Evolutionary conservation across 306 rosid genomes (phyloP), one percentile per base, ranked within the genome.

Genomic region (Lathyrus tuberosus): DNA sequence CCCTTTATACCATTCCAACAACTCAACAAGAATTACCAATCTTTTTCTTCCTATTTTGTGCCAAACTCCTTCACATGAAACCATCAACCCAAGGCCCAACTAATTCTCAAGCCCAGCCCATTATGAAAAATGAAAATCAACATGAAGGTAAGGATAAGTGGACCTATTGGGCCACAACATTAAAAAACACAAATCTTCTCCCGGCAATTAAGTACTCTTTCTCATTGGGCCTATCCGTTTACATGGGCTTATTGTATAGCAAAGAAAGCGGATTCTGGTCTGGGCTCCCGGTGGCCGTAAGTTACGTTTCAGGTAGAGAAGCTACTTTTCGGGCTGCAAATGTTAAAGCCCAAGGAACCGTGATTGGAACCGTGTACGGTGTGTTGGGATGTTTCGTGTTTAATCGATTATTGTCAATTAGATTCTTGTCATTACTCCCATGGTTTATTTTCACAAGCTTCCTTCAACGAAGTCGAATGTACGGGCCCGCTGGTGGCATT

Each of bases 401-500:
- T 38, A 53, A 79, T 42, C 80, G 59, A 51, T 57, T 79, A 33
- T 24, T 84, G 16, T 64, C 83, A 0, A 10, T 79, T 16, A 81
- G 86, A 65, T 78, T 88, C 77, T 20, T 86, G 2, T 83, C 88
- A 47, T 85, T 91, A 15, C 78, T 88, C 53, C 97, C 96, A 1
- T 91, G 92, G 96, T 79, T 91, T 81, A 28, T 86, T 26, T 80
- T 91, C 84, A 82, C 97, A 0, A 78, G 79, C 63, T 88, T 85
- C 72, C 86, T 91, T 10, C 92, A 74, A 33, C 80, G 85, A 16
- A 86, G 91, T 66, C 46, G 11, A 35, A 80, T 91, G 85, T 91
- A 91, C 13, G 90, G 95, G 20, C 86, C 82, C 0, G 92, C 92
- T 0, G 96, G 97, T 30, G 88, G 86, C 6, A 81, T 88, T 65